phyloP scores from a whole-genome alignment of 306 rosid genomes.

The Astragalus membranaceus region DNA sequence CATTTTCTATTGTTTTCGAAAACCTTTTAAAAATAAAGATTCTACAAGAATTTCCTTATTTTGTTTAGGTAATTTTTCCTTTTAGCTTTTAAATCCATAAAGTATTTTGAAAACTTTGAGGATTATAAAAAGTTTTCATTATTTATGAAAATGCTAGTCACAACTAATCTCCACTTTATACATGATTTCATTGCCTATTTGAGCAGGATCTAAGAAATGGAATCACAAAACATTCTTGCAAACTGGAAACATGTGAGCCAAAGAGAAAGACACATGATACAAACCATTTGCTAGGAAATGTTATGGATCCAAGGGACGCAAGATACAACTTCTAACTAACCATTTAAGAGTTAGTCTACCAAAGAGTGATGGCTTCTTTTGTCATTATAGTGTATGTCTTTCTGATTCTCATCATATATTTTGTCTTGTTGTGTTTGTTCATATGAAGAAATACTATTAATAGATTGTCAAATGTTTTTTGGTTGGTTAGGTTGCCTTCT shows the following conservation, averaged over 20 bases:
- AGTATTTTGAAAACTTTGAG: too few species aligned
- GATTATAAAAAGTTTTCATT: too few species aligned
- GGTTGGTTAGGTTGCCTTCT: conserved; percentile 29
- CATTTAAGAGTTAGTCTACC: conserved; percentile 27
- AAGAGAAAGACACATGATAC: conserved; percentile 10
- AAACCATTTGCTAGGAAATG: conserved; percentile 28
- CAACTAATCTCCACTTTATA: too few species aligned
- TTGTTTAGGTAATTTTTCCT: background rate
- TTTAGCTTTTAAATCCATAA: background rate
- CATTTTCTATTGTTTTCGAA: too few species aligned
- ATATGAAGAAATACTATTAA: background rate
- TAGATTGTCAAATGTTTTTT: background rate
- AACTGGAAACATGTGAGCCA: background rate
- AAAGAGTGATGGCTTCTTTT: conserved; percentile 27
- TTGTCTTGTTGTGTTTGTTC: background rate
- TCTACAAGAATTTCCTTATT: background rate
- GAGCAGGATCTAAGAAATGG: conserved; percentile 25
- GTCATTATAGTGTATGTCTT: conserved; percentile 27
- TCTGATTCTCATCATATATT: too few species aligned
- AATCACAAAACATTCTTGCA: background rate
- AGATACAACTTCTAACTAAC: conserved; percentile 24
- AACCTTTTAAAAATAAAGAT: too few species aligned
- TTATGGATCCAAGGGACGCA: conserved; percentile 32
- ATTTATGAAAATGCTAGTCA: too few species aligned
- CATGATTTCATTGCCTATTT: conserved; percentile 4